Evolutionary conservation across 495 filamentous ascomycete species (phyloP), one percentile per base, ranked within the genome.

Genomic region (Penicillium desertorum): DNA sequence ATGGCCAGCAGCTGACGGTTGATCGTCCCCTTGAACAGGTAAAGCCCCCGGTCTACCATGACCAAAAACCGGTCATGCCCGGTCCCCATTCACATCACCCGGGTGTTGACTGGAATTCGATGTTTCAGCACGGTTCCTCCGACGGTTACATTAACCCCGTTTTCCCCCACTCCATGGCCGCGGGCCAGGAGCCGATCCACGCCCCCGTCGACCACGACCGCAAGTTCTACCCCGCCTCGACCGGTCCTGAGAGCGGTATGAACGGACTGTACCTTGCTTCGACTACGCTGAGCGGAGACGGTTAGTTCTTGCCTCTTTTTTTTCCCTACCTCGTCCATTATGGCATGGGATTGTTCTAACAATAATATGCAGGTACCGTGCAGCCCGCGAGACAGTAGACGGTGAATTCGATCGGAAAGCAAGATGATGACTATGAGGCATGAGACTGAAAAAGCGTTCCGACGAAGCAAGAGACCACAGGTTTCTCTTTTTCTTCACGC

Each of bases 101-200:
- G 41, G 68, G 71, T 67, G 75, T 84, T 74, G 86, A 89, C 71
- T 90, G 86, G 86, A 78, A 86, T 59, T 79, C 84, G 64, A 85
- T 88, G 81, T 89, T 87, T 79, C 86, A 87, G 78, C 74, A 84
- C 74, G 83, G 80, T 75, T 76, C 80, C 63, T 80, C 84, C 60
- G 76, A 85, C 71, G 74, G 79, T 66, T 85, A 82, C 72, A 80
- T 83, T 71, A 79, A 75, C 77, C 69, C 76, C 59, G 83, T 81
- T 69, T 82, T 81, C 71, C 78, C 85, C 73, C 74, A 78, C 57
- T 71, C 75, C 61, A 79, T 80, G 77, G 72, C 73, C 19, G 56
- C 72, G 58, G 71, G 73, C 53, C 74, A 76, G 62, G 76, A 79
- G 58, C 59, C 71, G 30, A 79, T 76, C 62, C 74, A 76, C 63